Percentiles rank a stretch among this genome's conserved stretches.
phyloP scores from a whole-genome alignment of 768 basidiomycete species.

The Grammothele lineata region DNA sequence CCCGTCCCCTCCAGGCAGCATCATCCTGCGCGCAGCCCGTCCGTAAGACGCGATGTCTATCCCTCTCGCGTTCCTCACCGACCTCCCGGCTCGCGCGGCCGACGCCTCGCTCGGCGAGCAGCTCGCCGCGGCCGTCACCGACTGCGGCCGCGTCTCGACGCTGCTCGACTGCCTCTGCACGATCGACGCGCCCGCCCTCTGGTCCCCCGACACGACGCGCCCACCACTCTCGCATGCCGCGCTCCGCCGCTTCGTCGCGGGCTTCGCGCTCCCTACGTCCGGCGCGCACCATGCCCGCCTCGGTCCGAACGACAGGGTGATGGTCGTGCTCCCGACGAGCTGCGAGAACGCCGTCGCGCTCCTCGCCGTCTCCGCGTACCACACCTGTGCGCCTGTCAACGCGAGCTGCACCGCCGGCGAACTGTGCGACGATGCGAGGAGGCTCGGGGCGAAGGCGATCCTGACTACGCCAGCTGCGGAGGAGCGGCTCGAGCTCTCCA shows the following conservation, averaged over 20 bases:
- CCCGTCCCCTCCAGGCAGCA: too few relatives aligned
- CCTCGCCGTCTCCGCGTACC: conserved; percentile 38
- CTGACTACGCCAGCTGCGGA: conserved; percentile 37
- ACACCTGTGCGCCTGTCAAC: conserved; percentile 45
- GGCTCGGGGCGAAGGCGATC: conserved; percentile 37
- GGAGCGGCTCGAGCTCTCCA: conserved; percentile 33
- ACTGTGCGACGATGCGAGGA: conserved; percentile 37
- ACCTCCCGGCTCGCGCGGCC: conserved; percentile 20
- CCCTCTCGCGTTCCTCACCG: conserved; percentile 28
- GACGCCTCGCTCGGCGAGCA: conserved; percentile 35
- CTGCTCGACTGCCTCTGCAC: conserved; percentile 39
- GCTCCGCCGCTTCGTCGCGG: conserved; percentile 34
- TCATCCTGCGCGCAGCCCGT: too few relatives aligned
- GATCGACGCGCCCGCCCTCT: conserved; percentile 34
- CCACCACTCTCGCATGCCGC: conserved; percentile 34
- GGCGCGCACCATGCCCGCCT: conserved; percentile 24
- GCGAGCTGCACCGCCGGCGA: conserved; percentile 41
- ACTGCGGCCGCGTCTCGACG: conserved; percentile 27
- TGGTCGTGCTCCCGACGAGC: conserved; percentile 40
- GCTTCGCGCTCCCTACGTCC: conserved; percentile 36
- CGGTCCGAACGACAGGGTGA: conserved; percentile 41
- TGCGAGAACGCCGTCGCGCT: conserved; percentile 43
- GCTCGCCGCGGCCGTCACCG: conserved; percentile 29
- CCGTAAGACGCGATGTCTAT: conserved; percentile 8
- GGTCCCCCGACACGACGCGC: conserved; percentile 34